phyloP scores from a whole-genome alignment of 805 yeast genomes.

The Candida tallmaniae region DNA sequence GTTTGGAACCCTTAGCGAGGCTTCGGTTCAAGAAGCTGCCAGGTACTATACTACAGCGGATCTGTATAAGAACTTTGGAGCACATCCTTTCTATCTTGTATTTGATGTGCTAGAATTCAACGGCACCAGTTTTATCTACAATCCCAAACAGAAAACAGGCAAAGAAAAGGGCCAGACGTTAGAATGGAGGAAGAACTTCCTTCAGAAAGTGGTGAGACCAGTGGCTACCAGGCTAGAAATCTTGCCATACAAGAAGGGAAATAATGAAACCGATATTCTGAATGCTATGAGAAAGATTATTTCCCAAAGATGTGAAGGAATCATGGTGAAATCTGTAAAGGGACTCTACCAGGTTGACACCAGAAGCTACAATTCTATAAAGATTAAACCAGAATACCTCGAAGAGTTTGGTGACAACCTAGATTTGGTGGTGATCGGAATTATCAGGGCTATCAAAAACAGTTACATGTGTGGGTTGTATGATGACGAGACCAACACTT shows the following conservation, averaged over 20 bases:
- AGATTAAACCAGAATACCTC: constrained; percentile 87
- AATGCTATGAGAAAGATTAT: constrained; percentile 55
- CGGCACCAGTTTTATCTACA: constrained; percentile 53
- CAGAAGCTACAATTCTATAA: constrained; percentile 69
- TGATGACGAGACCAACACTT: constrained; percentile 38
- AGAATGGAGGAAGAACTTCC: constrained; percentile 48
- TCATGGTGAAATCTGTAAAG: constrained; percentile 63
- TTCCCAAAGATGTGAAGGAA: constrained; percentile 68
- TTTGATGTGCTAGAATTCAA: constrained; percentile 75
- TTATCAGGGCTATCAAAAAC: constrained; percentile 65
- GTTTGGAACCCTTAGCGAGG: constrained; percentile 72
- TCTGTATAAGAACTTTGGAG: constrained; percentile 26
- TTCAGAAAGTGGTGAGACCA: constrained; percentile 44
- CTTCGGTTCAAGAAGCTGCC: constrained; percentile 54
- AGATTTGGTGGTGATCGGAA: constrained; percentile 78
- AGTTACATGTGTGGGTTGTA: constrained; percentile 72
- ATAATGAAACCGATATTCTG: constrained; percentile 49
- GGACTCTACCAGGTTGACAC: constrained; percentile 51
- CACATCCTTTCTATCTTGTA: constrained; percentile 54
- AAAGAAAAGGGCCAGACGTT: constrained; percentile 22
- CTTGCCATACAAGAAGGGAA: constrained; percentile 36
- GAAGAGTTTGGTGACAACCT: constrained; percentile 83
- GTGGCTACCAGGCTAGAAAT: constrained; percentile 48
- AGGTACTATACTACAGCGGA: constrained; percentile 35
- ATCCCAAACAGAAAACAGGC: not conserved